Conservation (phyloP, 129 eudicot genomes). For the Rutidosis leptorrhynchoides region DNA sequence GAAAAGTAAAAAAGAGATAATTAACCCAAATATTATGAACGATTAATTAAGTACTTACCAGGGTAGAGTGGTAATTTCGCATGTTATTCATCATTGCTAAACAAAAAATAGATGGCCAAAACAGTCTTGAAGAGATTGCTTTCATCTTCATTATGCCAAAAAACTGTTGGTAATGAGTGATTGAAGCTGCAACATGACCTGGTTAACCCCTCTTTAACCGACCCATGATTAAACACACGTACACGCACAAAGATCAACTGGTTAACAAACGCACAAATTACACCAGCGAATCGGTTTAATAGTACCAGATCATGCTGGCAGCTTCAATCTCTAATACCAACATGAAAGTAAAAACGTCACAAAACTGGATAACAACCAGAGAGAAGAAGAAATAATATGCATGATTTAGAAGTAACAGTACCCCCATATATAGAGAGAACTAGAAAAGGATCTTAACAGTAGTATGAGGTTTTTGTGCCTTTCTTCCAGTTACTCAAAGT, state of each 20-base stretch:
- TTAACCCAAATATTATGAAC: conserved; percentile 16
- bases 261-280: background rate
- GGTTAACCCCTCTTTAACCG: conserved; percentile 29
- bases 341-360: conserved; percentile 24
- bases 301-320: conserved; percentile 69
- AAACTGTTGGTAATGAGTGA: conserved; percentile 53
- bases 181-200: conserved; percentile 73
- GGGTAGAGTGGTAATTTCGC: conserved; percentile 18
- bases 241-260: conserved; percentile 7
- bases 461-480: conserved; percentile 36
- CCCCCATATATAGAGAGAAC: conserved; percentile 31
- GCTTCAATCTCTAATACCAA: conserved; percentile 64
- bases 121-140: background rate
- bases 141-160: conserved; percentile 14
- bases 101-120: conserved; percentile 12
- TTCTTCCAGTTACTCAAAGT: conserved; percentile 48
- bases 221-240: background rate
- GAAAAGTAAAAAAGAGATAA: conserved; percentile 22
- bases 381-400: conserved; percentile 16
- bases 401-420: conserved; percentile 24
- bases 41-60: conserved; percentile 27
- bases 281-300: background rate
- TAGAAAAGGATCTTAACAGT: conserved; percentile 45
- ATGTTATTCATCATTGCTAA: background rate
- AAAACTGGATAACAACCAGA: conserved; percentile 2